Evolutionary conservation across 495 filamentous ascomycete genomes (phyloP).

Genomic region (Wilcoxina mikolae): DNA sequence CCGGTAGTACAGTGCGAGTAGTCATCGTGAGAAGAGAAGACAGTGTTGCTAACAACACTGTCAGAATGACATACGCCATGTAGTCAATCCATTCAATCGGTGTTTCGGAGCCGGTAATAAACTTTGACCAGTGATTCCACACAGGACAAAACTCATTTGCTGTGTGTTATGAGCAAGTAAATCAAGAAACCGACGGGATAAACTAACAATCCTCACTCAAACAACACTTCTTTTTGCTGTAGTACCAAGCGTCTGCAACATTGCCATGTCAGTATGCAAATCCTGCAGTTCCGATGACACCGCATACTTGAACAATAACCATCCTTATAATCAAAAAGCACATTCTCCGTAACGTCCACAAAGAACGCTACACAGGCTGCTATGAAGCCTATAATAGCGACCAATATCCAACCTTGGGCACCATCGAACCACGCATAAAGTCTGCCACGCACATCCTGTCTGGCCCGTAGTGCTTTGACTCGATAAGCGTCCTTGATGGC

Average conservation of each 20-base stretch:
- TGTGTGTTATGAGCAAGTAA: constrained; percentile 1
- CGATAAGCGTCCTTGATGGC: constrained; percentile 88
- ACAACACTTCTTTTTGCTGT: constrained; percentile 67
- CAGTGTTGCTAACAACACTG: constrained; percentile 54
- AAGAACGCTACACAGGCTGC: constrained; percentile 77
- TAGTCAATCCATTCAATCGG: constrained; percentile 71
- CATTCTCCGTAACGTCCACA: constrained; percentile 71
- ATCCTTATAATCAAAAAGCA: constrained; percentile 77
- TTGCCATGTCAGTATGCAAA: neutral
- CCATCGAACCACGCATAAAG: constrained; percentile 66
- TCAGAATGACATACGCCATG: constrained; percentile 52
- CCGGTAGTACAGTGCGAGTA: constrained; percentile 83
- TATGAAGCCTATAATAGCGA: constrained; percentile 76
- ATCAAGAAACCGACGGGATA: neutral
- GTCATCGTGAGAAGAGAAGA: constrained; percentile 69
- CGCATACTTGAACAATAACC: constrained; percentile 55
- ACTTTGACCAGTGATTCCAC: constrained; percentile 27
- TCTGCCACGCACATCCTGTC: constrained; percentile 74
- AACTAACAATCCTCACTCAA: constrained; percentile 35
- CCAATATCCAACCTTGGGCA: constrained; percentile 86
- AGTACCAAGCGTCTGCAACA: constrained; percentile 42
- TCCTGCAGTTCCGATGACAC: neutral
- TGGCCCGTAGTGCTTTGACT: constrained; percentile 61
- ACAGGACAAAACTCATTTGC: constrained; percentile 28
- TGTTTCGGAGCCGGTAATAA: constrained; percentile 25